Percentiles rank a stretch among this genome's conserved stretches.
Evolutionary conservation across 768 basidiomycete species (phyloP).

Genomic region (Chalciporus pseudorubinellus): DNA sequence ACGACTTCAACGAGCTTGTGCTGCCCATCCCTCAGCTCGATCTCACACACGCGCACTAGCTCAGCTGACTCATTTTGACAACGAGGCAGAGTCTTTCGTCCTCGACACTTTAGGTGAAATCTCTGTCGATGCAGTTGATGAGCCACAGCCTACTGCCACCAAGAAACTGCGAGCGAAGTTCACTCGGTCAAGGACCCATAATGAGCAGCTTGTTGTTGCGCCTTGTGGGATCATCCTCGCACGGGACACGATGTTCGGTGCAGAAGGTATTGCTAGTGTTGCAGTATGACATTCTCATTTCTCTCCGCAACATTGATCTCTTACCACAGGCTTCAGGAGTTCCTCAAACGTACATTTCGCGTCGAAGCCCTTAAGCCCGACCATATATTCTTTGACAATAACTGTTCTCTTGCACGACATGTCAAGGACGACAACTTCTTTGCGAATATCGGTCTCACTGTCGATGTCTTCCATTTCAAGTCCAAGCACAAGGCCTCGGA

Average conservation of each 20-base stretch:
- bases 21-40: not conserved
- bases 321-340: not conserved
- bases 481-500: constrained; percentile 34
- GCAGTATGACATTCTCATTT: not conserved
- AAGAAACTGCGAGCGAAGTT: not conserved
- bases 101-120: not conserved
- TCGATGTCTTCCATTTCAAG: constrained; percentile 40
- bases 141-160: not conserved
- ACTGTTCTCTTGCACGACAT: constrained; percentile 4
- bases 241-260: not conserved
- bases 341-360: not conserved
- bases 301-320: not conserved
- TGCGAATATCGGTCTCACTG: constrained; percentile 21
- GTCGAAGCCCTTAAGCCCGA: not conserved
- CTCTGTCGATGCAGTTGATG: not conserved
- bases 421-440: constrained; percentile 7
- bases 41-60: not conserved
- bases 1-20: not conserved
- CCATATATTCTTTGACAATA: constrained; percentile 10
- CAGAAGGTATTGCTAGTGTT: constrained; percentile 1
- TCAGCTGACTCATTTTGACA: not conserved
- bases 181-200: not conserved
- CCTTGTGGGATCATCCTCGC: constrained; percentile 4
- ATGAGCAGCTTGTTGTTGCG: constrained; percentile 1
- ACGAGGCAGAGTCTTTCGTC: not conserved